These are phyloP conservation scores for Protea cynaroides DNA, from an alignment of 164 flowering plant species.

Conservation along the genomic window DNA sequence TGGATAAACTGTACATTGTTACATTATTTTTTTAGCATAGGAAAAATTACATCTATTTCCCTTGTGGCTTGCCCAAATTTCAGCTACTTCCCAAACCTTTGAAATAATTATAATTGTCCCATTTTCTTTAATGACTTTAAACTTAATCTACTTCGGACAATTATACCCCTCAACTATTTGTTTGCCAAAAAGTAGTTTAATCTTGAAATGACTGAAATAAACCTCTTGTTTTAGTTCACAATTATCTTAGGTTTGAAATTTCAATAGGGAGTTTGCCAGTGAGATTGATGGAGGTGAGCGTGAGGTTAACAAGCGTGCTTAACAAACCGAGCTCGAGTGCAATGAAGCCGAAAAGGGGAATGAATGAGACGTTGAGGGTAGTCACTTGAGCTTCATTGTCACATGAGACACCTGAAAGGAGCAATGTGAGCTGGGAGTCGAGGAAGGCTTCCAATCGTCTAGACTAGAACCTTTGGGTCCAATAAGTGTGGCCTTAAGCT, in stretches of 20 bases:
- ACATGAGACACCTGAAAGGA: slow-evolving; percentile 73
- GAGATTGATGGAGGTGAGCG: slow-evolving; percentile 41
- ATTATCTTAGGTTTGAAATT: slow-evolving; percentile 42
- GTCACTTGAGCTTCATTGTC: slow-evolving; percentile 42
- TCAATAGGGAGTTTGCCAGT: slow-evolving; percentile 61
- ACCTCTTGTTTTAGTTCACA: too few species aligned
- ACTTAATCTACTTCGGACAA: too few species aligned
- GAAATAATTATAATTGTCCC: too few species aligned
- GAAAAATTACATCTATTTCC: too few species aligned
- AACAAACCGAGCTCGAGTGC: slow-evolving; percentile 67
- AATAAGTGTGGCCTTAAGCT: slow-evolving; percentile 44
- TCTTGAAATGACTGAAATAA: too few species aligned
- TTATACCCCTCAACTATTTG: too few species aligned
- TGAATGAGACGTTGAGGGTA: slow-evolving; percentile 46
- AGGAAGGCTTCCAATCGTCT: slow-evolving; percentile 42
- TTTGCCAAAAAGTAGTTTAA: too few species aligned
- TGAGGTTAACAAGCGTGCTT: slow-evolving; percentile 46
- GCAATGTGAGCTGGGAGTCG: slow-evolving; percentile 46
- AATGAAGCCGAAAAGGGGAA: slow-evolving; percentile 40
- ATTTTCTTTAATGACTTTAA: too few species aligned
- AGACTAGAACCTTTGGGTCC: slow-evolving; percentile 40
- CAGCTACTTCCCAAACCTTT: too few species aligned
- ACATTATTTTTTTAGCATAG: too few species aligned
- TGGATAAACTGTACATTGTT: too few species aligned
- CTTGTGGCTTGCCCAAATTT: too few species aligned